Base-by-base conservation (phyloP, 305 asterid genomes). In the Rubia tinctorum region DNA sequence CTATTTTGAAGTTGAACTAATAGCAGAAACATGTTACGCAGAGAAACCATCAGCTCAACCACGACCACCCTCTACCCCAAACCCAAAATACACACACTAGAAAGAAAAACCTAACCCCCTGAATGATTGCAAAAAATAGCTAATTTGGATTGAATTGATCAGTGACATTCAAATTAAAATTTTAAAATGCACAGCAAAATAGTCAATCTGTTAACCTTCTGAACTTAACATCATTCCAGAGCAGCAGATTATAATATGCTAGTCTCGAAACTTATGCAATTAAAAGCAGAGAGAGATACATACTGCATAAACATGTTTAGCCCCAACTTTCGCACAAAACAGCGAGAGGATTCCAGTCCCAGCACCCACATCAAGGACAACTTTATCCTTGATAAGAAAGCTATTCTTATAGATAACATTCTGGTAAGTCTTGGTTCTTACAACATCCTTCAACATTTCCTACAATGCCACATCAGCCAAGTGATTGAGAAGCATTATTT, bases 301-400 rank as follows among this genome's bases (percentile, higher is more conserved):
- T 82, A 90, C 97, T 82, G 98, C 98, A 79, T 75, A 81, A 60
- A 84, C 87, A 82, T 84, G 88, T 60, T 92, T 92, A 55, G 97
- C 99, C 65, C 99, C 99, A 78, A 82, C 91, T 92, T 92, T 95
- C 49, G 99, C 99, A 78, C 99, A 95, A 78, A 95, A 95, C n/a
- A 95, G 98, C 11, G 99, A 95, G 71, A 95, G 93, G 43, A 95
- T 95, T 76, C 99, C 99, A 1, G 98, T 95, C 74, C 99, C 99
- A 73, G 97, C 97, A 66, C 99, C 99, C 66, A 95, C 99, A 75
- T 95, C 99, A 79, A 95, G 99, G 75, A 95, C 96, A 42, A 95
- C 80, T 80, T 92, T 95, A 73, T 95, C 96, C 87, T 92, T 92
- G 86, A 90, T 80, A 71, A 95, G 96, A 79, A 92, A 95, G 43